Conservation (phyloP, 305 asterid genomes). For the Solanum hybrid region DNA sequence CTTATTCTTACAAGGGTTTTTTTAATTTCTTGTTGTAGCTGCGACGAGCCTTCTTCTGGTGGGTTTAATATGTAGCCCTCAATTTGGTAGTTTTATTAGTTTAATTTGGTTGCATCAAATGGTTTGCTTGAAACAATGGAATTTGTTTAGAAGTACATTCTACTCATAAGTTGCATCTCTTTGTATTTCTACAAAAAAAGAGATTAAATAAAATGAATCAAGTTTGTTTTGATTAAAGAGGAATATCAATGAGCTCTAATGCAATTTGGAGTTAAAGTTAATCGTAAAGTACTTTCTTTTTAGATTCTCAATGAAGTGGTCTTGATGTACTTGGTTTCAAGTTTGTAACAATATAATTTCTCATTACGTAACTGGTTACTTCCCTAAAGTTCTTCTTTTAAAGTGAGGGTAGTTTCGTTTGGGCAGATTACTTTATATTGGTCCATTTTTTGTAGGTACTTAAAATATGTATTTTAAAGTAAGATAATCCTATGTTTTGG, state of each 20-base stretch:
- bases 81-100: not conserved
- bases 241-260: not conserved
- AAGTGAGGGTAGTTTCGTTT: not conserved
- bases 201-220: not conserved
- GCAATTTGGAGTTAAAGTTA: not conserved
- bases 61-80: not conserved
- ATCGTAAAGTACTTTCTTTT: too few species aligned
- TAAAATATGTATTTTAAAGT: too few species aligned
- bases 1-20: not conserved
- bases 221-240: not conserved
- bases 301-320: too few species aligned
- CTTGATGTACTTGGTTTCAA: too few species aligned
- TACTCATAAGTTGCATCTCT: not conserved
- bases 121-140: not conserved
- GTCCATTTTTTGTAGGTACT: not conserved
- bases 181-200: not conserved
- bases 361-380: not conserved
- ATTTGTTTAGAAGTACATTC: not conserved
- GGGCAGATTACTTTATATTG: not conserved
- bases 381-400: not conserved
- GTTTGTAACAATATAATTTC: too few species aligned
- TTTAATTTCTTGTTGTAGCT: not conserved
- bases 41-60: not conserved
- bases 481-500: not conserved
- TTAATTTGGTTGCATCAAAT: not conserved